Evolutionary conservation across 2,329 filamentous ascomycete genomes (phyloP).

Genomic region (Coniosporium tulheliwenetii): DNA sequence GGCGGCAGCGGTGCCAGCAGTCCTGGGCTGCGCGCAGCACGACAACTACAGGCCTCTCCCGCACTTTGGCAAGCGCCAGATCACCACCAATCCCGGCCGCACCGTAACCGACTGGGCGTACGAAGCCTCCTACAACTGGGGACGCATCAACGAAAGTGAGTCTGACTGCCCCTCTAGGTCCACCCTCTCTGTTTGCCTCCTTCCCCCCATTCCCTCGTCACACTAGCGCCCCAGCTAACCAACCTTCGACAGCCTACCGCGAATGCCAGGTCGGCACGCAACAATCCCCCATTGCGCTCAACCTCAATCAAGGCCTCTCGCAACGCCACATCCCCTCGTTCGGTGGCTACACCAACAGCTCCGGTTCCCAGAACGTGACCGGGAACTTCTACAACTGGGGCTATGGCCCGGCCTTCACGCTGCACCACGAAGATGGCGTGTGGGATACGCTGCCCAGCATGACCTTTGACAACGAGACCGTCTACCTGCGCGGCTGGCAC

Average conservation of each 20-base stretch:
- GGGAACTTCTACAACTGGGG: slow-evolving; percentile 34
- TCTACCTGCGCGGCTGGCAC: slow-evolving; percentile 35
- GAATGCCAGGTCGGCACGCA: slow-evolving; percentile 35
- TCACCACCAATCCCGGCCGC: background rate
- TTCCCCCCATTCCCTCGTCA: too few species aligned
- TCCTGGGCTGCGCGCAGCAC: background rate
- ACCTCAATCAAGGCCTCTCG: slow-evolving; percentile 23
- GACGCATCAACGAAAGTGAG: slow-evolving; percentile 16
- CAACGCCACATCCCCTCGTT: slow-evolving; percentile 24
- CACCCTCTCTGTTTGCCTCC: too few species aligned
- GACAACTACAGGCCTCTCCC: background rate
- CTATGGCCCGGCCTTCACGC: slow-evolving; percentile 30
- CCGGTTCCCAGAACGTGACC: background rate
- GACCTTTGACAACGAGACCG: slow-evolving; percentile 29
- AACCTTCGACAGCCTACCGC: slow-evolving; percentile 25
- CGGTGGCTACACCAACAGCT: slow-evolving; percentile 20
- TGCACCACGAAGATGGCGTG: slow-evolving; percentile 18
- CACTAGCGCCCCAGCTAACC: too few species aligned
- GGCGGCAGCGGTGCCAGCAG: background rate
- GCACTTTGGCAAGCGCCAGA: background rate
- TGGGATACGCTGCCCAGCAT: slow-evolving; percentile 25
- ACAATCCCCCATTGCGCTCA: slow-evolving; percentile 33
- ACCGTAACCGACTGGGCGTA: slow-evolving; percentile 13
- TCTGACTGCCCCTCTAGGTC: too few species aligned
- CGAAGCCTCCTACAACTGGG: slow-evolving; percentile 25